A percentile compares a stretch with the other conserved stretches of the same genome.
These are phyloP conservation scores for Colletotrichum nymphaeae DNA, from an alignment of 2,329 filamentous ascomycete species.

Conservation along the genomic window DNA sequence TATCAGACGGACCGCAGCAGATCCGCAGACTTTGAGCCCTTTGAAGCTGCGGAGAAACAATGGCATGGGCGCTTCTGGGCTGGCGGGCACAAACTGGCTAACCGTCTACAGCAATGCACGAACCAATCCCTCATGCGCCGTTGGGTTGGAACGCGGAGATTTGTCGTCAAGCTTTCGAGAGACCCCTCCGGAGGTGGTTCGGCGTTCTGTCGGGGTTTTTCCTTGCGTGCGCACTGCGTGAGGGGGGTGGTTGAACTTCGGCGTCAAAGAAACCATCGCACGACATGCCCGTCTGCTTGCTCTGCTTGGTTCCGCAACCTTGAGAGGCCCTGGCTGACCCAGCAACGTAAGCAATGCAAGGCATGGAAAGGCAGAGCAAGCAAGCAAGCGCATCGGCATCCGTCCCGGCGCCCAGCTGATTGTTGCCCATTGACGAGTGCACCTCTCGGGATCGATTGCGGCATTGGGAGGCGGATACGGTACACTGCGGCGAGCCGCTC, in stretches of 20 bases:
- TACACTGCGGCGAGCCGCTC: background rate
- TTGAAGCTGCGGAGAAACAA: conserved; percentile 10
- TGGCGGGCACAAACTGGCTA: background rate
- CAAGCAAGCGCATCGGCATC: background rate
- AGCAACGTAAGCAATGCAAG: background rate
- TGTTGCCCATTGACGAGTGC: background rate
- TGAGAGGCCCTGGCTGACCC: background rate
- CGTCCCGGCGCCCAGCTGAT: background rate
- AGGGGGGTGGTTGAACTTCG: conserved; percentile 23
- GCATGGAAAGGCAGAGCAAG: too few relatives aligned
- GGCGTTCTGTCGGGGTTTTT: conserved; percentile 31
- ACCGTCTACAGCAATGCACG: background rate
- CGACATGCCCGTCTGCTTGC: background rate
- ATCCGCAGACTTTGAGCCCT: background rate
- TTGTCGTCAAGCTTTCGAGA: conserved; percentile 32
- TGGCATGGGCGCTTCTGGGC: background rate
- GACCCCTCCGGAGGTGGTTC: conserved; percentile 27
- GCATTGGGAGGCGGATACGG: background rate
- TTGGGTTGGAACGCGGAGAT: conserved; percentile 29
- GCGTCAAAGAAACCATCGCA: background rate
- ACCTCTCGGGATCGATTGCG: background rate
- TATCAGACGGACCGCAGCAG: background rate
- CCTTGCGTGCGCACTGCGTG: background rate
- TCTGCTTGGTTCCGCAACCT: background rate
- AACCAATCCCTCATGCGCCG: conserved; percentile 14